Evolutionary conservation across 768 basidiomycete species (phyloP), one percentile per base, ranked within the genome.

Genomic region (Gloeophyllum trabeum): DNA sequence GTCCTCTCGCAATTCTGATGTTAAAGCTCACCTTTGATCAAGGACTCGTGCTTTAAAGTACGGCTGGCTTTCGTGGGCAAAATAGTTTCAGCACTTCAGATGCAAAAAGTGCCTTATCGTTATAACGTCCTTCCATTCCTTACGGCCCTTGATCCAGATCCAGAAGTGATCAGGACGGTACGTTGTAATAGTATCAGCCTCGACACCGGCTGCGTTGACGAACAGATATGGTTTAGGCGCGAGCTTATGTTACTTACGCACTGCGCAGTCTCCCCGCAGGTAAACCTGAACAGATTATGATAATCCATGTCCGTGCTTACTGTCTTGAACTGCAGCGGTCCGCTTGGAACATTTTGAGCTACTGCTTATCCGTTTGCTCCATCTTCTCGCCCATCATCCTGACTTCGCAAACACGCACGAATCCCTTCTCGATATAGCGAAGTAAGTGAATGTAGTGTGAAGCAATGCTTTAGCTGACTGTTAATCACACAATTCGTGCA

Each of bases 11-110:
- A 48, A 6, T 30, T 24, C 25, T 39, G 43, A 36, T 14, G 40
- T 10, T 34, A 39, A 39, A 38, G 39, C 20, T 48, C 20, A 16
- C 13, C 40, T 28, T 14, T 18, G 10, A 20, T 35, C 16, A 53
- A 96, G 88, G 94, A 99, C 52, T 67, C 88, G 1, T 88, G 81
- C 53, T 96, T 79, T 57, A 77, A 89, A 48, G 88, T 98, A 35
- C 85, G 96, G 35, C 64, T 77, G 43, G 61, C 53, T 3, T 93
- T 94, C 64, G 57, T 97, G 40, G 71, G 64, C 20, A 96, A 96
- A 59, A 64, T 92, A 2, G 60, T 83, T 7, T 54, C 66, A 6
- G 62, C 87, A 20, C 59, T 92, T n/a, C 70, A 75, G 35, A 55
- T 63, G 3, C 71, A 77, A 25, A 80, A 82, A 59, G 61, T 92